Percentiles rank a stretch among this genome's conserved stretches.
These are phyloP conservation scores for Gardenia jasminoides DNA, from an alignment of 257 asterid genomes.

Conservation along the genomic window DNA sequence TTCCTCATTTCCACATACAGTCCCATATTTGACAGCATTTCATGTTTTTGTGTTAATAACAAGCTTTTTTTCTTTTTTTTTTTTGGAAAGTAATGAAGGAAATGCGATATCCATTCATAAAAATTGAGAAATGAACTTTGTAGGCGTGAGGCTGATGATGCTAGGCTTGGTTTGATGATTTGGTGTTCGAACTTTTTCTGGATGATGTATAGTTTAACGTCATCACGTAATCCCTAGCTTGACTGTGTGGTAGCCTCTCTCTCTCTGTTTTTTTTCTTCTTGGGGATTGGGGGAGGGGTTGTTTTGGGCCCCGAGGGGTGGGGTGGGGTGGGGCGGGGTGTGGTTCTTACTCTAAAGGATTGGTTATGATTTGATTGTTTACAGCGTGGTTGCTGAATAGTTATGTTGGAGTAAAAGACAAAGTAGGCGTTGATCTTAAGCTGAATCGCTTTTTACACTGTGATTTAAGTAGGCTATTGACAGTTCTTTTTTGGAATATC, in stretches of 20 bases:
- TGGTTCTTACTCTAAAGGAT: no score
- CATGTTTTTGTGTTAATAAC: background rate
- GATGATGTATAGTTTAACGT: no score
- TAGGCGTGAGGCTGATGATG: no score
- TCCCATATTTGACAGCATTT: background rate
- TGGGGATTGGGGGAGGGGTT: no score
- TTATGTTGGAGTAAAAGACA: conserved; percentile 2
- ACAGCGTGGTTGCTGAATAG: background rate
- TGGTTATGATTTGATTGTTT: no score
- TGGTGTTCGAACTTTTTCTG: no score
- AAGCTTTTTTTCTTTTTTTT: background rate
- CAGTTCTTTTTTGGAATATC: background rate
- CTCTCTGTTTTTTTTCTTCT: no score
- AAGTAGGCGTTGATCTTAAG: background rate
- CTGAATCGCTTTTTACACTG: background rate
- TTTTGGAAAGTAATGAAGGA: background rate
- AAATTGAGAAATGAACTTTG: background rate
- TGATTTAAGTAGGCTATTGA: background rate
- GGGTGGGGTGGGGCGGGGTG: no score
- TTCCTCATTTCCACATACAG: background rate
- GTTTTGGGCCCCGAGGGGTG: no score
- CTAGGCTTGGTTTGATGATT: no score
- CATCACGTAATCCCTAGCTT: no score
- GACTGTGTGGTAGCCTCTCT: no score
- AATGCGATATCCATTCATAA: background rate